Base-by-base conservation (phyloP, 352 stramenopile species). In the Sclerospora graminicola region DNA sequence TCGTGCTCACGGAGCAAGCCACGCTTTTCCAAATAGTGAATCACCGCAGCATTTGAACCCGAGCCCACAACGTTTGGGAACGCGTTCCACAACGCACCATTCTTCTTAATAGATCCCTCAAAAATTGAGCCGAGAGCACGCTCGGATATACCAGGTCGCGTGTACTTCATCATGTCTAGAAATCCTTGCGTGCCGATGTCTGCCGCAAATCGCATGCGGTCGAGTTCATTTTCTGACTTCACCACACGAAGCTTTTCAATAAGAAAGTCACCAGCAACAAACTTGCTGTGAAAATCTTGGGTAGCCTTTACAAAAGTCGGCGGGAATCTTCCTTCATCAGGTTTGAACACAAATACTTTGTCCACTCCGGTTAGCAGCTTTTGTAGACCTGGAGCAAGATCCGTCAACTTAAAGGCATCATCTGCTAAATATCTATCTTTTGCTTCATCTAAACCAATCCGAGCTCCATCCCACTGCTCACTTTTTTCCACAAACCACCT, bases 51-150 rank as follows among this genome's bases (percentile, higher is more conserved):
- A 46, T 91, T 91, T 2, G 71, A 47, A 18, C 79, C 79, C 1
- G 71, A 64, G 5, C 76, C 79, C 11, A 91, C 79, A n/a, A 91
- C 79, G 24, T 81, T 85, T 28, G 79, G 79, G 49, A 91, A 91
- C 36, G 79, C 81, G 29, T 83, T 84, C 64, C 76, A 86, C 4
- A 84, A 51, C 23, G 79, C 76, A 6, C 79, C 79, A 36, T 88
- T 81, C 27, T 72, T 67, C 51, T 86, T 86, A 35, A 78, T 75
- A 4, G 72, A 75, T 0, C 61, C 55, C 41, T 91, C 79, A 45
- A 89, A 91, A 15, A 68, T 63, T 21, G 72, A 77, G 2, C 66
- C 76, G 7, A 91, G 57, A 23, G 75, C 74, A n/a, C 84, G 51
- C 40, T 91, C 79, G 4, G 73, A 70, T 60, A 89, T 86, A 3